phyloP scores from a whole-genome alignment of 768 basidiomycete species.

The Phaeotremella skinneri region DNA sequence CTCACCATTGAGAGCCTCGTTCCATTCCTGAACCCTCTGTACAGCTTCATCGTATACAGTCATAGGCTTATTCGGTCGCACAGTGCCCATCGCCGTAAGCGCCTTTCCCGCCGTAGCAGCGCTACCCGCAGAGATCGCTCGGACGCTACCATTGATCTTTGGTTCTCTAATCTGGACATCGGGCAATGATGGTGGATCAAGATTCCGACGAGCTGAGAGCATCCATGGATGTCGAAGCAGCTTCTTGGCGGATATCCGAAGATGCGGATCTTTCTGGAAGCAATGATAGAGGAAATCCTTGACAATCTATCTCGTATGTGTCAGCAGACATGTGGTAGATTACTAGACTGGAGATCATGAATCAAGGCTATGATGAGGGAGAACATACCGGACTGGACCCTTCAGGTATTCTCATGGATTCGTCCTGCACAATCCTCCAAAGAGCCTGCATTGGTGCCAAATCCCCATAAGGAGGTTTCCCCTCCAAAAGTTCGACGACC shows the following conservation, averaged over 20 bases:
- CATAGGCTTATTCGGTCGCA: conserved; percentile 52
- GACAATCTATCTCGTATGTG: conserved; percentile 74
- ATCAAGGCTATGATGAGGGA: not conserved
- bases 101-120: conserved; percentile 1
- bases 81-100: conserved; percentile 47
- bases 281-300: conserved; percentile 96
- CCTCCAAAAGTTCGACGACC: conserved; percentile 89
- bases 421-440: conserved; percentile 97
- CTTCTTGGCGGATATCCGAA: conserved; percentile 91
- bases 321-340: not conserved
- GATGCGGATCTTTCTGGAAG: conserved; percentile 95
- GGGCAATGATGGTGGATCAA: conserved; percentile 51
- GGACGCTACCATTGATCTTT: conserved; percentile 3
- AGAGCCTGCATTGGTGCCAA: conserved; percentile 98
- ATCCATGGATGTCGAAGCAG: conserved; percentile 94
- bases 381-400: conserved; percentile 69
- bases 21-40: conserved; percentile 96
- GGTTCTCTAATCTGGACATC: conserved; percentile 13
- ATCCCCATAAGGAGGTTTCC: conserved; percentile 92
- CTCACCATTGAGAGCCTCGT: conserved; percentile 88
- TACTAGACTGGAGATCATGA: not conserved
- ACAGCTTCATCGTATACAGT: conserved; percentile 88
- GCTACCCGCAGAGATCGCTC: conserved; percentile 26
- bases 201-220: conserved; percentile 74
- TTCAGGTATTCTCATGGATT: conserved; percentile 93